Evolutionary conservation across 2,329 filamentous ascomycete genomes (phyloP).

Genomic region (Trichoderma breve): DNA sequence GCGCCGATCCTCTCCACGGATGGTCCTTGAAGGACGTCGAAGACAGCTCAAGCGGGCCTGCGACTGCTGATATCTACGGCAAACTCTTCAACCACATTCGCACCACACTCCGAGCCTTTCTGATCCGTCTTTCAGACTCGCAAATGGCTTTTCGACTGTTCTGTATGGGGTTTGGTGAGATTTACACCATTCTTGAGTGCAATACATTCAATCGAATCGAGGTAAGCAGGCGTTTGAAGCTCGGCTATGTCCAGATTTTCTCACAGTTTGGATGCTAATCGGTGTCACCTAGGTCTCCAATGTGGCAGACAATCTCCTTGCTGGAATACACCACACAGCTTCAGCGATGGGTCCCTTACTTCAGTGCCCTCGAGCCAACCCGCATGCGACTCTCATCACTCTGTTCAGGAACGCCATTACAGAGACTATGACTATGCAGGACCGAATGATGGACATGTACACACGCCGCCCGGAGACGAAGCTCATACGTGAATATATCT

Average conservation of each 20-base stretch:
- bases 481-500: neutral
- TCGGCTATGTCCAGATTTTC: neutral
- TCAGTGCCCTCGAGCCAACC: neutral
- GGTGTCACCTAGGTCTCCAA: neutral
- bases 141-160: too few relatives aligned
- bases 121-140: neutral
- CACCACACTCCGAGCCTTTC: neutral
- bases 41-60: neutral
- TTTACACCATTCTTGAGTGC: neutral
- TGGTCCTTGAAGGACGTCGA: neutral
- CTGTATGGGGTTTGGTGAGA: neutral
- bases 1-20: neutral
- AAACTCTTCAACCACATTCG: conserved; percentile 3
- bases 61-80: conserved; percentile 7
- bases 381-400: conserved; percentile 10
- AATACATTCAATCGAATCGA: neutral
- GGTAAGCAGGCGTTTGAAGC: neutral
- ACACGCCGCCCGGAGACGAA: too few relatives aligned
- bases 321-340: neutral
- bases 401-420: neutral
- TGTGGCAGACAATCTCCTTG: neutral
- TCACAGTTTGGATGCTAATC: neutral
- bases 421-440: neutral
- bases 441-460: neutral
- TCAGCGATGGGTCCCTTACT: neutral